A percentile compares a stretch with the other conserved stretches of the same genome.
phyloP scores from a whole-genome alignment of 495 filamentous ascomycete genomes.

The Penicillium egyptiacum region DNA sequence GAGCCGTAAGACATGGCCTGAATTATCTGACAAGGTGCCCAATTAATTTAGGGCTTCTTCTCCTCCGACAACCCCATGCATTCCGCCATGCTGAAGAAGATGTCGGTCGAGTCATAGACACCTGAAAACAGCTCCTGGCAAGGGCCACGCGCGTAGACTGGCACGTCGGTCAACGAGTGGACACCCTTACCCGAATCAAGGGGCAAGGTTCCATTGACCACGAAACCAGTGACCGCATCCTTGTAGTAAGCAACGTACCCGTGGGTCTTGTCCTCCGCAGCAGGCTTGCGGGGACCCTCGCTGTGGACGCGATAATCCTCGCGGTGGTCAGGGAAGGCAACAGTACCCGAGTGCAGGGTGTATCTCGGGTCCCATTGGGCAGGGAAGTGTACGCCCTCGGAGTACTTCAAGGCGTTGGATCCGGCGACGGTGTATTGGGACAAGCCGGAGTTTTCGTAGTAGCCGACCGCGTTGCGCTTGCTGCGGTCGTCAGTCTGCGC shows the following conservation, averaged over 20 bases:
- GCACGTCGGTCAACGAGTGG: constrained; percentile 73
- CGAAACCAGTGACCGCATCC: constrained; percentile 62
- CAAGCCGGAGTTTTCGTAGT: constrained; percentile 63
- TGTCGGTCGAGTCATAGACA: constrained; percentile 65
- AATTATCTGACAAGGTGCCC: neutral
- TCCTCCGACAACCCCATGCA: constrained; percentile 60
- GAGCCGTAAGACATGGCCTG: neutral
- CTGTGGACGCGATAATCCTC: constrained; percentile 66
- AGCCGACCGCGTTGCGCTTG: constrained; percentile 67
- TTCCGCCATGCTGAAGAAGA: constrained; percentile 70
- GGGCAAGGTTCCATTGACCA: constrained; percentile 68
- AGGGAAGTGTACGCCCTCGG: constrained; percentile 66
- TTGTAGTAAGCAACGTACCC: constrained; percentile 60
- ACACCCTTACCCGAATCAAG: constrained; percentile 58
- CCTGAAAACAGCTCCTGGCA: constrained; percentile 71
- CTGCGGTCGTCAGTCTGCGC: constrained; percentile 57
- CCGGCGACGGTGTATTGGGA: constrained; percentile 63
- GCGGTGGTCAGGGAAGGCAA: constrained; percentile 63
- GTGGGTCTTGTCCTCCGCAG: constrained; percentile 37
- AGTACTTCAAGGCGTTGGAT: constrained; percentile 49
- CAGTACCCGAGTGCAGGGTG: constrained; percentile 63
- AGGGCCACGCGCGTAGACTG: constrained; percentile 69
- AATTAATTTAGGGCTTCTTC: constrained; percentile 7
- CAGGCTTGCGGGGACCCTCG: constrained; percentile 57
- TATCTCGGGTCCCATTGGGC: constrained; percentile 75